Percentiles rank a stretch among this genome's conserved stretches.
phyloP scores from a whole-genome alignment of 352 stramenopile species.

The Pythium insidiosum region DNA sequence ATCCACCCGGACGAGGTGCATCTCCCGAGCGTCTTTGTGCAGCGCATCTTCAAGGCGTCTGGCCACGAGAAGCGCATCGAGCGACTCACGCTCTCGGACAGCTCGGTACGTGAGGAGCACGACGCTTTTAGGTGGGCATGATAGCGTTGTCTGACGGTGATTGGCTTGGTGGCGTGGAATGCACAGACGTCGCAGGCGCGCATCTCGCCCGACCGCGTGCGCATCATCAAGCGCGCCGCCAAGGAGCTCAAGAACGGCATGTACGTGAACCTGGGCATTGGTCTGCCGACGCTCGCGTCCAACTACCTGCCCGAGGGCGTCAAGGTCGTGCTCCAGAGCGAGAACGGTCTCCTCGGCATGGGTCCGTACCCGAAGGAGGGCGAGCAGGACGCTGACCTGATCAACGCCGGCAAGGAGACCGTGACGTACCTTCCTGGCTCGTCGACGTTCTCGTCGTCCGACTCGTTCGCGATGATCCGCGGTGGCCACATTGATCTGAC shows the following conservation, averaged over 20 bases:
- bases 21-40: slow-evolving; percentile 93
- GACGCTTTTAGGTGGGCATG: too few species aligned
- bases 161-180: background rate
- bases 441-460: slow-evolving; percentile 90
- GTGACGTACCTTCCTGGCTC: slow-evolving; percentile 91
- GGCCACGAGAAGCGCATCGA: slow-evolving; percentile 94
- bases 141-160: too few species aligned
- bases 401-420: slow-evolving; percentile 97
- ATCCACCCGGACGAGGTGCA: slow-evolving; percentile 94
- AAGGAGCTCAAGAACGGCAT: slow-evolving; percentile 91
- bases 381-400: slow-evolving; percentile 90
- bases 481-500: slow-evolving; percentile 94
- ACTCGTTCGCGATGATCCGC: slow-evolving; percentile 97
- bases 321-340: slow-evolving; percentile 93
- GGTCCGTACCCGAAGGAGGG: slow-evolving; percentile 87
- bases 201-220: slow-evolving; percentile 73
- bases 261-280: slow-evolving; percentile 98
- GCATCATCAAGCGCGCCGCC: slow-evolving; percentile 91
- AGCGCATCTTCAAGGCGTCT: slow-evolving; percentile 90
- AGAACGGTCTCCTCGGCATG: slow-evolving; percentile 96
- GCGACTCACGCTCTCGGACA: slow-evolving; percentile 81
- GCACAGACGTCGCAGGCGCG: slow-evolving; percentile 41
- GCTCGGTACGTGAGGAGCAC: slow-evolving; percentile 16
- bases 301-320: slow-evolving; percentile 94
- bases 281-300: slow-evolving; percentile 91